Base-by-base conservation (phyloP, 257 asterid species). In the Gardenia jasminoides region DNA sequence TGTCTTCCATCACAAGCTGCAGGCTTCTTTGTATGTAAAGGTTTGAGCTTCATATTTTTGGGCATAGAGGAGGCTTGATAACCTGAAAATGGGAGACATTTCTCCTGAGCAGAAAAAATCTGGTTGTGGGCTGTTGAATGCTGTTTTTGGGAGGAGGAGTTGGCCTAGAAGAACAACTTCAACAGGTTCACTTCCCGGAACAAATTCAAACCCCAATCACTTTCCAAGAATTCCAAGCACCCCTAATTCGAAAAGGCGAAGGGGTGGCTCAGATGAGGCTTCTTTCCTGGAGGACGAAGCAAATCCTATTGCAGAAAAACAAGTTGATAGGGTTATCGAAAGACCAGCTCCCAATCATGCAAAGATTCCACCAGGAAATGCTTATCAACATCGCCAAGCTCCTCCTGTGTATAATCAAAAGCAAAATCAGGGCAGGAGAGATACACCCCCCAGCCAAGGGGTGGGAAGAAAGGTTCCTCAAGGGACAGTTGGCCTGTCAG, bases 121-220 rank as follows among this genome's bases (percentile, higher is more conserved):
- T 26, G 94, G 97, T 12, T 94, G 98, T 84, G 96, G 97, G 69
- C 82, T 94, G 43, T 76, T 92, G 31, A 88, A 61, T 44, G 93
- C 88, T 24, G 91, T 92, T 83, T 92, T 94, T 50, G 95, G 98
- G 41, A 89, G 97, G n/a, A 87, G 87, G 36, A 86, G 81, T 41
- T 80, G 87, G 87, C 91, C 92, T 1, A 86, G 82, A 82, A 85
- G 88, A 83, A 77, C 92, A 47, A 78, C 91, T 71, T 86, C 95
- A 30, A 80, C 94, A 17, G 88, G 87, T 46, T 87, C 94, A 65
- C 78, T 83, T 79, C 90, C 86, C 0, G 76, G 80, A 12, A 71
- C 83, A 13, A 80, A 58, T 76, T 22, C 54, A 24, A 68, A 67
- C 30, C 80, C 67, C 28, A 61, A 65, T 31, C 81, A 78, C 50